Conservation (phyloP, 192 early-diverging fungal genomes). For the Powellomyces hirtus region DNA sequence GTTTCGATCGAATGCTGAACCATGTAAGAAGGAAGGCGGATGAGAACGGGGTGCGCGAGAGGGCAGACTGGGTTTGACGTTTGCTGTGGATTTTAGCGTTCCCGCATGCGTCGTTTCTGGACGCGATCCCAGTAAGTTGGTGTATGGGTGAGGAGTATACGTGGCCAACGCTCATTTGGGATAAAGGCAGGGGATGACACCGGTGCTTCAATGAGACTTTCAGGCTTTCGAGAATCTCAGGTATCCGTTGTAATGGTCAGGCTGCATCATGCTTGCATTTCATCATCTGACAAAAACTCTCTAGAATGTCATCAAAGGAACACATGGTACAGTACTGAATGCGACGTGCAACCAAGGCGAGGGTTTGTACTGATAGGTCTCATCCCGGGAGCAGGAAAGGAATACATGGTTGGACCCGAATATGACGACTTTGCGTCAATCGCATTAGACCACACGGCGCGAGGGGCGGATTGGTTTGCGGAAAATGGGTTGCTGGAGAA, state of each 20-base stretch:
- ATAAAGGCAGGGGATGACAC: too few species aligned
- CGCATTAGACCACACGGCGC: neutral
- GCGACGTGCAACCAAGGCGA: too few species aligned
- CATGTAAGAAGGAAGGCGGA: neutral
- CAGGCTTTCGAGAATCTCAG: too few species aligned
- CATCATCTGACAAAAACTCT: neutral
- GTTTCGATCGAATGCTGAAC: neutral
- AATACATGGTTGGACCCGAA: constrained; percentile 9
- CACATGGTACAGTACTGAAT: too few species aligned
- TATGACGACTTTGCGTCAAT: constrained; percentile 20
- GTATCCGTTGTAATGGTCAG: too few species aligned
- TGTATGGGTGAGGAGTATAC: neutral
- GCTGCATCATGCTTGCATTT: neutral
- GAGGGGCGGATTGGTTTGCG: neutral
- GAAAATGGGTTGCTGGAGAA: constrained; percentile 3
- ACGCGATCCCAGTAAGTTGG: neutral
- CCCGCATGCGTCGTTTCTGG: neutral
- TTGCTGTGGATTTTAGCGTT: neutral
- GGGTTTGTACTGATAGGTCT: too few species aligned
- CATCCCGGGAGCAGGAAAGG: neutral
- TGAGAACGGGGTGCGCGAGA: neutral
- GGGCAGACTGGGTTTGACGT: neutral
- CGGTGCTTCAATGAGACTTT: too few species aligned
- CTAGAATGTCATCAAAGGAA: too few species aligned
- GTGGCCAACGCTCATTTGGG: neutral